phyloP scores from a whole-genome alignment of 2,329 filamentous ascomycete species.

The Endothia cerciana region DNA sequence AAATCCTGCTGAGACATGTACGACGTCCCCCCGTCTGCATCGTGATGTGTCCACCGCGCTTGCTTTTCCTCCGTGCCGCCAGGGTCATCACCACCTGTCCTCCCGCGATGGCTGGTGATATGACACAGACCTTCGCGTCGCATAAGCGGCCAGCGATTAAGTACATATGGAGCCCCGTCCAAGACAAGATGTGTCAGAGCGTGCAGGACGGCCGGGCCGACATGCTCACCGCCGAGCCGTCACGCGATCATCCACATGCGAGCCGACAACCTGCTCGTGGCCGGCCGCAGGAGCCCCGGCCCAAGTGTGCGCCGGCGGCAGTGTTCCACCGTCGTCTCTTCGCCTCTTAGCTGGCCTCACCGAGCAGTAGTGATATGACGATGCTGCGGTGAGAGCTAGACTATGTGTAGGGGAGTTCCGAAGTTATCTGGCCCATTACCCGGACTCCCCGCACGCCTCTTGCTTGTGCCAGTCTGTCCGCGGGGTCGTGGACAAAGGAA shows the following conservation, averaged over 20 bases:
- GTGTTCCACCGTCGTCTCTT: background rate
- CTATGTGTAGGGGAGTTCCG: too few relatives aligned
- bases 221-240: background rate
- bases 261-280: background rate
- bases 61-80: background rate
- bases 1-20: slow-evolving; percentile 12
- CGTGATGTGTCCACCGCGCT: background rate
- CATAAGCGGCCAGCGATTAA: background rate
- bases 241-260: background rate
- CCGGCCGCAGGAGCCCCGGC: background rate
- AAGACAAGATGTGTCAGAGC: slow-evolving; percentile 1
- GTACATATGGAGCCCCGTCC: background rate
- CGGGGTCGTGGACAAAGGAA: too few relatives aligned
- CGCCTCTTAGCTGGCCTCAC: background rate
- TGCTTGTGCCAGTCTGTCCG: too few relatives aligned
- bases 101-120: background rate
- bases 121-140: background rate
- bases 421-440: too few relatives aligned
- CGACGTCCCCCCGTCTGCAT: background rate
- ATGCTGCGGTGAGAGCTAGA: too few relatives aligned
- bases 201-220: background rate
- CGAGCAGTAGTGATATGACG: too few relatives aligned
- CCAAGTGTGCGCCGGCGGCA: background rate
- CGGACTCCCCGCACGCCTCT: too few relatives aligned
- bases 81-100: background rate